These are phyloP conservation scores for Phytophthora hibernalis DNA, from an alignment of 352 stramenopile genomes.

Conservation along the genomic window DNA sequence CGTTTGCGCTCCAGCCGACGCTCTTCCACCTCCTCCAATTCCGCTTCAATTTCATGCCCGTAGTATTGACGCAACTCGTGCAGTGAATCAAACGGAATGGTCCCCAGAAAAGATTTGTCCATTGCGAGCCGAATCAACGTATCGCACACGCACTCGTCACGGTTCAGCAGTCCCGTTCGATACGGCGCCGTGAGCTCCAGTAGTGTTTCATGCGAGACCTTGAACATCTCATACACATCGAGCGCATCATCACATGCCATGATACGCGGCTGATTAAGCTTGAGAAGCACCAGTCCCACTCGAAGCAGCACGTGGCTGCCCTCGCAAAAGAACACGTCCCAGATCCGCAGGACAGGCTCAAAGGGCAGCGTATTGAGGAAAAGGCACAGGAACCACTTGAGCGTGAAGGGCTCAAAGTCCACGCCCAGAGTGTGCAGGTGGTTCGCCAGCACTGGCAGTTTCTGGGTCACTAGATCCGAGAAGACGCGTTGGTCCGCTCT, in stretches of 20 bases:
- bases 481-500: conserved; percentile 92
- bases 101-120: conserved; percentile 82
- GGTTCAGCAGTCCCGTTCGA: conserved; percentile 62
- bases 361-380: conserved; percentile 94
- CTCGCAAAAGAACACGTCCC: conserved; percentile 92
- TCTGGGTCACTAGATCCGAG: conserved; percentile 82
- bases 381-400: conserved; percentile 94
- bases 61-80: conserved; percentile 78
- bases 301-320: conserved; percentile 90
- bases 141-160: conserved; percentile 87
- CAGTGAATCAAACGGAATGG: conserved; percentile 78
- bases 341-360: conserved; percentile 89
- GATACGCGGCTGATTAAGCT: conserved; percentile 75
- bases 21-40: conserved; percentile 54
- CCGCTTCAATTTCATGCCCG: conserved; percentile 60
- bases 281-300: conserved; percentile 85
- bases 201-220: conserved; percentile 73
- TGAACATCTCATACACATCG: conserved; percentile 88
- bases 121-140: conserved; percentile 80
- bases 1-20: conserved; percentile 33
- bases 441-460: conserved; percentile 75
- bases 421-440: conserved; percentile 81
- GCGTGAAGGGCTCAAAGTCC: conserved; percentile 89
- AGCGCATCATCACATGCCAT: conserved; percentile 76
- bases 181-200: conserved; percentile 65